These are phyloP conservation scores for Penicillium ochrochloron DNA, from an alignment of 495 filamentous ascomycete species.

Conservation along the genomic window DNA sequence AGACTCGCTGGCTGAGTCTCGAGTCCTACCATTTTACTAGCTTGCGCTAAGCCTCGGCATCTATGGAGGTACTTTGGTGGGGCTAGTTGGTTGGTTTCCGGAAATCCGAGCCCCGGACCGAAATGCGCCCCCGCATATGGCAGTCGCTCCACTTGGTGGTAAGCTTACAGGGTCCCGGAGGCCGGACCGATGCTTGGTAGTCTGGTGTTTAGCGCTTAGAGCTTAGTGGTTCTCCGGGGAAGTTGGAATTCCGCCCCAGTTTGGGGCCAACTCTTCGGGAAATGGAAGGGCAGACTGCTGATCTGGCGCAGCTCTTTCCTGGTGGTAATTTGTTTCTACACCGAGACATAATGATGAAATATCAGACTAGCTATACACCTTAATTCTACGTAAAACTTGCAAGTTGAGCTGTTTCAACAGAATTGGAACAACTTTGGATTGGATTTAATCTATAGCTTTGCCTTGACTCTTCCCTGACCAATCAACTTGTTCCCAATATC, in stretches of 20 bases:
- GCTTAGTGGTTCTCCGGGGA: not conserved
- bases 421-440: too few species aligned
- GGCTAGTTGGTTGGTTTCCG: not conserved
- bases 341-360: too few species aligned
- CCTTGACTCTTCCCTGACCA: not conserved
- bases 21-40: not conserved
- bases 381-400: too few species aligned
- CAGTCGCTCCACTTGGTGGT: not conserved
- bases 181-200: not conserved
- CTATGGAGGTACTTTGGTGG: not conserved
- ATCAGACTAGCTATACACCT: too few species aligned
- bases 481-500: conserved; percentile 40
- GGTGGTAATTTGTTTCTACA: too few species aligned
- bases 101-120: conserved; percentile 1
- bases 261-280: too few species aligned
- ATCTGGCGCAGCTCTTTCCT: too few species aligned
- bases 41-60: not conserved
- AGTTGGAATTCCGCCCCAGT: too few species aligned
- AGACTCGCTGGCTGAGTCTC: not conserved
- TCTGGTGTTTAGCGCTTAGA: not conserved
- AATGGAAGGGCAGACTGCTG: too few species aligned
- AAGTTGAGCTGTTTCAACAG: too few species aligned
- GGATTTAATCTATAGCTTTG: conserved; percentile 17
- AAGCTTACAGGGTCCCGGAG: not conserved
- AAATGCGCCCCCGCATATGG: not conserved